Conservation (phyloP, 2,329 filamentous ascomycete species). For the Rhinocladiella similis region DNA sequence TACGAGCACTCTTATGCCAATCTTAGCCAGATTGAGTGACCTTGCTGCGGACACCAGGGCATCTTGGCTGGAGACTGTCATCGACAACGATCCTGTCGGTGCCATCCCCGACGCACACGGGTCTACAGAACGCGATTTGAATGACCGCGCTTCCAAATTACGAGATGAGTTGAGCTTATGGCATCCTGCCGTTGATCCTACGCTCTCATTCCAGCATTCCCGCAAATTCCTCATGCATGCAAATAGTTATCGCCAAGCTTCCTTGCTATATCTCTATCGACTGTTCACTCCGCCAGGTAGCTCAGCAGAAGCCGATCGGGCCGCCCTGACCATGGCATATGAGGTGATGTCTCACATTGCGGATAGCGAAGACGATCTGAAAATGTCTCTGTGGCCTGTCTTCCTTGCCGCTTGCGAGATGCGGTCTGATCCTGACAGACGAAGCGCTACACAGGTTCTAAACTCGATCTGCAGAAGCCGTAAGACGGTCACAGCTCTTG, state of each 20-base stretch:
- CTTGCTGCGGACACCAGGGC: constrained; percentile 33
- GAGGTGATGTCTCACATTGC: constrained; percentile 33
- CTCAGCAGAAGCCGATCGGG: constrained; percentile 26
- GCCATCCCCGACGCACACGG: background rate
- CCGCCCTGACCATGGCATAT: constrained; percentile 32
- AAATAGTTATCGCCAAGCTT: constrained; percentile 30
- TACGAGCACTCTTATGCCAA: constrained; percentile 34
- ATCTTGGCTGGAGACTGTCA: background rate
- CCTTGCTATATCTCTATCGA: constrained; percentile 33
- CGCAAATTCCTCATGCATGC: constrained; percentile 34
- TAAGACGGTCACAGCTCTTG: constrained; percentile 31
- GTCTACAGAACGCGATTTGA: background rate
- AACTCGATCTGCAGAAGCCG: constrained; percentile 30
- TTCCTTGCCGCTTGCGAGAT: constrained; percentile 35
- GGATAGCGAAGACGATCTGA: constrained; percentile 29
- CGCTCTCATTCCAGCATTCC: constrained; percentile 29
- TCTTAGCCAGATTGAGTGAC: constrained; percentile 32
- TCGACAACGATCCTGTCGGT: background rate
- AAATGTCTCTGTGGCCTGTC: constrained; percentile 35
- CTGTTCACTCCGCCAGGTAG: constrained; percentile 29
- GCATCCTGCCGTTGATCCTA: constrained; percentile 28
- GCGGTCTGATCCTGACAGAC: constrained; percentile 28
- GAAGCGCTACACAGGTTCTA: constrained; percentile 28
- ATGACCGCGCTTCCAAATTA: constrained; percentile 6
- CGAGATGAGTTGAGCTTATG: constrained; percentile 20